Conservation (phyloP, 805 yeast species). For the Grigorovia yakushimaensis region DNA sequence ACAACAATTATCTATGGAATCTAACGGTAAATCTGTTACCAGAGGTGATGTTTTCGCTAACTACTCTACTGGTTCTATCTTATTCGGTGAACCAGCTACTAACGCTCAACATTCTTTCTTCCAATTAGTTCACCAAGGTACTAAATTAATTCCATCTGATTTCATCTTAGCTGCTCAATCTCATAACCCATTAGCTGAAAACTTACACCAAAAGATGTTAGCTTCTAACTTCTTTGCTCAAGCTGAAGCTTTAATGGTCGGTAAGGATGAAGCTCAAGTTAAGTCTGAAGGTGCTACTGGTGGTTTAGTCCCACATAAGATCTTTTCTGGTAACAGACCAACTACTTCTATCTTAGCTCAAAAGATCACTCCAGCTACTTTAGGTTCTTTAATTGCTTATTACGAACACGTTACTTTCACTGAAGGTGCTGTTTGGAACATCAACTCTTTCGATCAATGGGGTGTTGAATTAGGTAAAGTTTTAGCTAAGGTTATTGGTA, state of each 20-base stretch:
- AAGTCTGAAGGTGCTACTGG: constrained; percentile 84
- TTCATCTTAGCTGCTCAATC: constrained; percentile 95
- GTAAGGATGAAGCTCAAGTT: constrained; percentile 78
- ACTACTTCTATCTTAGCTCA: constrained; percentile 95
- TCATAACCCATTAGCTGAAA: constrained; percentile 91
- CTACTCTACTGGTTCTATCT: constrained; percentile 91
- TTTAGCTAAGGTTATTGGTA: constrained; percentile 89
- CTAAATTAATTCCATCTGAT: constrained; percentile 94
- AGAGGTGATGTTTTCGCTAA: constrained; percentile 84
- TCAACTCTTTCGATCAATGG: constrained; percentile 99
- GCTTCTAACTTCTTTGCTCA: constrained; percentile 99
- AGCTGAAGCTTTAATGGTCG: constrained; percentile 95
- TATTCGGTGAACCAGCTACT: constrained; percentile 98
- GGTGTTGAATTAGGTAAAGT: constrained; percentile 99
- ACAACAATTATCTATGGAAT: constrained; percentile 98
- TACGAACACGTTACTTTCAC: constrained; percentile 96
- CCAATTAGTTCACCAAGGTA: constrained; percentile 99
- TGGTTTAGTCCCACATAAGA: constrained; percentile 85
- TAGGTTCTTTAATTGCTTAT: constrained; percentile 95
- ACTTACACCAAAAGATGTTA: constrained; percentile 93
- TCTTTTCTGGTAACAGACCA: constrained; percentile 97
- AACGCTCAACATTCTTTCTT: constrained; percentile 99
- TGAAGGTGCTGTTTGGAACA: constrained; percentile 99
- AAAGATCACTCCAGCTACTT: constrained; percentile 90
- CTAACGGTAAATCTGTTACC: constrained; percentile 96